phyloP scores from a whole-genome alignment of 2,329 filamentous ascomycete genomes.

The Aspergillus sp. region DNA sequence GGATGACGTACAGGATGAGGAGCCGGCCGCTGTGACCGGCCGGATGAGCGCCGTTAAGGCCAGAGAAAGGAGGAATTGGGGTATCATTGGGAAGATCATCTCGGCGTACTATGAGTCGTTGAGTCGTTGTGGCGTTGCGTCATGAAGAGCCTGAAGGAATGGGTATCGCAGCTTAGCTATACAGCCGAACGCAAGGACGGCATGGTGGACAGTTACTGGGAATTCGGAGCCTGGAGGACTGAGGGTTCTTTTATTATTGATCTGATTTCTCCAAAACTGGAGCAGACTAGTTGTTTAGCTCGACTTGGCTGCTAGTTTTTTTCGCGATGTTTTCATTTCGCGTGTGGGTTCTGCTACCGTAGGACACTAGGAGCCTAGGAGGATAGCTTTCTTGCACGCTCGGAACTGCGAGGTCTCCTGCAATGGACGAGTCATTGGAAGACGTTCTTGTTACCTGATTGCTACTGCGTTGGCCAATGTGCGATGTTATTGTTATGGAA shows the following conservation, averaged over 20 bases:
- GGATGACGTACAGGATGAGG: background rate
- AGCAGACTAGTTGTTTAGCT: background rate
- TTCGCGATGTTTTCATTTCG: background rate
- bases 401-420: background rate
- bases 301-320: background rate
- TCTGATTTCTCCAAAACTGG: too few relatives aligned
- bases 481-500: background rate
- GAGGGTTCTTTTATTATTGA: background rate
- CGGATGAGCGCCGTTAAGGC: background rate
- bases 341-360: background rate
- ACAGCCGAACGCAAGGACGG: background rate
- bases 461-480: background rate
- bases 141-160: background rate
- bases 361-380: too few relatives aligned
- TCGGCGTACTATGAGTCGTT: too few relatives aligned
- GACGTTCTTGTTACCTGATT: background rate
- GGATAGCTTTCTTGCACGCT: background rate
- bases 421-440: background rate
- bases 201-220: background rate
- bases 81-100: slow-evolving; percentile 1
- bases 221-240: background rate
- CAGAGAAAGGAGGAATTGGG: background rate
- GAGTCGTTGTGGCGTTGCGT: background rate
- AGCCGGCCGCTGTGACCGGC: background rate
- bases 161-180: background rate